phyloP scores from a whole-genome alignment of 192 early-diverging fungal species.

The Coemansia reversa region DNA sequence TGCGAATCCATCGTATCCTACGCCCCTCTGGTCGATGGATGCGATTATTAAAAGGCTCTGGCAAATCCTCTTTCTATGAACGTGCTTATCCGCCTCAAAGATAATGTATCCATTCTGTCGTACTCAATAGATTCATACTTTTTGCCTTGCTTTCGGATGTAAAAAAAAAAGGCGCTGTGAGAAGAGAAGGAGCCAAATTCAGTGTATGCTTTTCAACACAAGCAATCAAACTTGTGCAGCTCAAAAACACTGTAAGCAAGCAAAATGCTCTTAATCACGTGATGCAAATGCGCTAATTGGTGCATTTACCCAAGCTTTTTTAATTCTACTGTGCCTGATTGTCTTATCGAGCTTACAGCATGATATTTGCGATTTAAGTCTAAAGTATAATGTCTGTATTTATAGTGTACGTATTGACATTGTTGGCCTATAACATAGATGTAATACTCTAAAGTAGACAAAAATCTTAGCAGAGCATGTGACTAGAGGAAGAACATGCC shows the following conservation, averaged over 20 bases:
- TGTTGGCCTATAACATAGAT: not conserved
- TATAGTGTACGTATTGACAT: not conserved
- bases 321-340: not conserved
- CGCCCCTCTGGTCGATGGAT: not conserved
- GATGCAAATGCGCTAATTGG: not conserved
- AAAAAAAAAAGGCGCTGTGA: slow-evolving; percentile 21
- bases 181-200: slow-evolving; percentile 23
- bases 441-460: no score
- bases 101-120: not conserved
- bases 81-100: not conserved
- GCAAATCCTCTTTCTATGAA: not conserved
- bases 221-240: not conserved
- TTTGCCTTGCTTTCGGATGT: slow-evolving; percentile 20
- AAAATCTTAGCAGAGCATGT: not conserved
- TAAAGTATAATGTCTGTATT: not conserved
- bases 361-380: not conserved
- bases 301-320: not conserved
- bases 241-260: slow-evolving; percentile 1
- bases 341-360: not conserved
- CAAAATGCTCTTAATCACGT: slow-evolving; percentile 10
- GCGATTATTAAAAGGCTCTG: not conserved
- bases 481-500: not conserved
- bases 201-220: not conserved
- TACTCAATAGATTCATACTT: slow-evolving; percentile 41
- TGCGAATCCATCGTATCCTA: slow-evolving; percentile 1